Base-by-base conservation (phyloP, 805 yeast genomes). In the Saccharomycopsis sp. region DNA sequence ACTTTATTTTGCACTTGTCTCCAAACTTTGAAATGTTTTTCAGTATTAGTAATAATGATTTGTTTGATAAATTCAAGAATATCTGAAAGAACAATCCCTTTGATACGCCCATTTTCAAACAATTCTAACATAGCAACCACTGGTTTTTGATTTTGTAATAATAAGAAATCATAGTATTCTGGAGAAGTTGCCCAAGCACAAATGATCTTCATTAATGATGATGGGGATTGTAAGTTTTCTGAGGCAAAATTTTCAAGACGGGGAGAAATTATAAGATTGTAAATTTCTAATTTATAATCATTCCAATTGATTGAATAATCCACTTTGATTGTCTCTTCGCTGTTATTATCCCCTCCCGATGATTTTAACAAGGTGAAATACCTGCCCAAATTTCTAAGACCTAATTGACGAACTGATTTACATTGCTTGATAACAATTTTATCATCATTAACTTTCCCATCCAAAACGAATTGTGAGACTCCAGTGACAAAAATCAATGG, bases 181-280 rank as follows among this genome's bases (percentile, higher is more conserved):
- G 63, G 61, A 25, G 60, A 55, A 3, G 64, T 54, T 36, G 81
- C 62, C 76, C 94, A 72, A 6, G 70, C 61, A 5, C 74, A 58
- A 51, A 89, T 70, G 8, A 86, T 54, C 41, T 66, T 72, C 72
- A 88, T 61, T 33, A 89, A 55, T 0, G 94, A 70, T 0, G 96
- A 86, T 1, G 89, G 79, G 51, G 81, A 86, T 53, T 86, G 94
- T 25, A 80, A 63, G 55, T 89, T 92, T 51, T 82, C 95, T 31
- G 62, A 69, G 3, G 79, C 79, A 57, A 89, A 89, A 10, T 68
- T 63, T 1, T 46, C 63, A 50, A 92, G 63, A 52, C 94, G 72
- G 5, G 94, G 87, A 17, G 56, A 51, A 12, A 89, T 62, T 18
- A 86, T 63, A 19, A 62, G 54, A 3, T 58, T 54, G 52, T 72